A percentile compares a stretch with the other conserved stretches of the same genome.
These are phyloP conservation scores for Xylaria sp. DNA, from an alignment of 2,329 filamentous ascomycete genomes.

Conservation along the genomic window DNA sequence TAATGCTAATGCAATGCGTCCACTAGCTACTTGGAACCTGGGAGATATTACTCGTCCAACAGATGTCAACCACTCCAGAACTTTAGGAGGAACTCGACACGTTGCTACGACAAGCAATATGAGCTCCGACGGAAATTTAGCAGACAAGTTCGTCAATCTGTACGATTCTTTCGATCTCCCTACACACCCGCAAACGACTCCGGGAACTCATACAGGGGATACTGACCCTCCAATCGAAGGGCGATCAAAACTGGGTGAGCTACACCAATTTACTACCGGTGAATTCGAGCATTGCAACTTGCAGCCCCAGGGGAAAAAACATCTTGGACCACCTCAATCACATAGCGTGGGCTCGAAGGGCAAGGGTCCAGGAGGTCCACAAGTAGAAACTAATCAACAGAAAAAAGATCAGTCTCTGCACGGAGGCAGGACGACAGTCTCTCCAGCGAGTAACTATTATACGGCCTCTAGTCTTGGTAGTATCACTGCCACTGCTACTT, in stretches of 20 bases:
- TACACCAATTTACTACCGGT: not conserved
- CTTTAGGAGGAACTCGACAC: not conserved
- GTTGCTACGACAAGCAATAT: not conserved
- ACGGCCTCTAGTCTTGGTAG: not conserved
- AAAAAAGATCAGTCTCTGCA: not conserved
- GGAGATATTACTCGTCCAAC: too few relatives aligned
- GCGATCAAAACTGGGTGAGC: not conserved
- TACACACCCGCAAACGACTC: not conserved
- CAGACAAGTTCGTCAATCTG: not conserved
- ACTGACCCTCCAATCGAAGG: not conserved
- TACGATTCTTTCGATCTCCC: too few relatives aligned
- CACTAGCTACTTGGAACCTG: too few relatives aligned
- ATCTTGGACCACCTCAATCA: not conserved
- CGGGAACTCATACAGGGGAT: not conserved
- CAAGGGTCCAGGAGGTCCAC: not conserved
- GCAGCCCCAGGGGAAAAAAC: not conserved
- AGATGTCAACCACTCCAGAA: too few relatives aligned
- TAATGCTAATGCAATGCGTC: too few relatives aligned
- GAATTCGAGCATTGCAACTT: not conserved
- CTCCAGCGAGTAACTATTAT: not conserved
- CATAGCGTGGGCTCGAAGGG: not conserved
- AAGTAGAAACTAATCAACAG: not conserved
- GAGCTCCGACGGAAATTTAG: not conserved
- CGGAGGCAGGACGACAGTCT: not conserved
- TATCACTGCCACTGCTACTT: not conserved